These are phyloP conservation scores for Sugiyamaella neomexicana DNA, from an alignment of 1,139 yeast genomes.

Conservation along the genomic window DNA sequence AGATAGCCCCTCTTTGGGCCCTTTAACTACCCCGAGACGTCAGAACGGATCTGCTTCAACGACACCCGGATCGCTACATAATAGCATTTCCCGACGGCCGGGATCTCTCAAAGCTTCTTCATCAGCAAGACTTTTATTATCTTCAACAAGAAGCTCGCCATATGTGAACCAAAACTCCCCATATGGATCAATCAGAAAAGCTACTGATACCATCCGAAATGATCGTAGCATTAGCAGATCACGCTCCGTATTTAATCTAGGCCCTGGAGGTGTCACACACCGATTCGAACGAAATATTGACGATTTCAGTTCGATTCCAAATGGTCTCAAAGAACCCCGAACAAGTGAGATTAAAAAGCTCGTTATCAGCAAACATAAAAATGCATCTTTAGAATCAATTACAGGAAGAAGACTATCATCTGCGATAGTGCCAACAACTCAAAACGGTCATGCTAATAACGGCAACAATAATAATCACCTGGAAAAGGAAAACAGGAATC, in stretches of 20 bases:
- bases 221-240: slow-evolving; percentile 5
- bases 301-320: slow-evolving; percentile 17
- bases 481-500: background rate
- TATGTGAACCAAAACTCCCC: slow-evolving; percentile 8
- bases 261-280: slow-evolving; percentile 1
- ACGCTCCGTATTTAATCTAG: slow-evolving; percentile 18
- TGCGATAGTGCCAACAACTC: background rate
- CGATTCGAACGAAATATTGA: slow-evolving; percentile 21
- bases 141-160: slow-evolving; percentile 15
- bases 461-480: background rate
- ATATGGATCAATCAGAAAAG: slow-evolving; percentile 1
- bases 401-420: slow-evolving; percentile 14
- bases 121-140: slow-evolving; percentile 6
- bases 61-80: slow-evolving; percentile 14
- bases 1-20: slow-evolving; percentile 24
- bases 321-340: slow-evolving; percentile 12
- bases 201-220: background rate
- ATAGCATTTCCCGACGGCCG: slow-evolving; percentile 9
- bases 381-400: slow-evolving; percentile 39
- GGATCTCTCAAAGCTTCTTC: slow-evolving; percentile 16
- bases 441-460: background rate
- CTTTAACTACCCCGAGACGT: slow-evolving; percentile 25
- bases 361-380: slow-evolving; percentile 43
- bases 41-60: slow-evolving; percentile 8
- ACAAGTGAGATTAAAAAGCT: slow-evolving; percentile 38